A percentile compares a stretch with the other conserved stretches of the same genome.
Conservation (phyloP, 2,329 filamentous ascomycete species). For the Fusarium sp. region DNA sequence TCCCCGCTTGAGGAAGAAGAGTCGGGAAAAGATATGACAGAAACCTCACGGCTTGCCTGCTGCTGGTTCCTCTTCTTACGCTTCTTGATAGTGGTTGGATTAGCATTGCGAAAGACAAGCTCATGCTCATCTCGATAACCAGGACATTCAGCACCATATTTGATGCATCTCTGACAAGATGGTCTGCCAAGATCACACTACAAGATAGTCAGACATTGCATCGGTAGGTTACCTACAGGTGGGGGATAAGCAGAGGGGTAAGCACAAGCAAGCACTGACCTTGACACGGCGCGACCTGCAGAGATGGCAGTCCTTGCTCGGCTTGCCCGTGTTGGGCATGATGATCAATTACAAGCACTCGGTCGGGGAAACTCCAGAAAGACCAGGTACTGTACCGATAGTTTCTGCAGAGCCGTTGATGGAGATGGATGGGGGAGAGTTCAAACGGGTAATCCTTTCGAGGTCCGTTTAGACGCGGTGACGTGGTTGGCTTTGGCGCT, state of each 20-base stretch:
- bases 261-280: slow-evolving; percentile 45
- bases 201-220: slow-evolving; percentile 18
- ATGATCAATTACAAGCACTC: background rate
- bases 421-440: slow-evolving; percentile 19
- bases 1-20: slow-evolving; percentile 19
- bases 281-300: slow-evolving; percentile 57
- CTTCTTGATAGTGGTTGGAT: slow-evolving; percentile 46
- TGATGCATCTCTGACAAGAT: slow-evolving; percentile 55
- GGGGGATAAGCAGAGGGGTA: slow-evolving; percentile 10
- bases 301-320: slow-evolving; percentile 56
- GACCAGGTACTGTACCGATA: background rate
- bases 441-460: slow-evolving; percentile 47
- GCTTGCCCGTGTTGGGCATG: slow-evolving; percentile 58
- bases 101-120: slow-evolving; percentile 54
- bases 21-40: slow-evolving; percentile 13
- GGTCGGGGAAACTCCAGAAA: background rate
- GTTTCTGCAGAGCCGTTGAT: slow-evolving; percentile 22
- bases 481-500: slow-evolving; percentile 15
- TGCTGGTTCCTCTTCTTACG: slow-evolving; percentile 45
- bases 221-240: background rate
- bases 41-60: slow-evolving; percentile 19
- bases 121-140: slow-evolving; percentile 56
- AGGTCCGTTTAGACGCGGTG: slow-evolving; percentile 25
- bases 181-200: slow-evolving; percentile 57
- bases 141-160: slow-evolving; percentile 55